Evolutionary conservation across 73 alveolate species (phyloP).

Genomic region (Stentor coeruleus): DNA sequence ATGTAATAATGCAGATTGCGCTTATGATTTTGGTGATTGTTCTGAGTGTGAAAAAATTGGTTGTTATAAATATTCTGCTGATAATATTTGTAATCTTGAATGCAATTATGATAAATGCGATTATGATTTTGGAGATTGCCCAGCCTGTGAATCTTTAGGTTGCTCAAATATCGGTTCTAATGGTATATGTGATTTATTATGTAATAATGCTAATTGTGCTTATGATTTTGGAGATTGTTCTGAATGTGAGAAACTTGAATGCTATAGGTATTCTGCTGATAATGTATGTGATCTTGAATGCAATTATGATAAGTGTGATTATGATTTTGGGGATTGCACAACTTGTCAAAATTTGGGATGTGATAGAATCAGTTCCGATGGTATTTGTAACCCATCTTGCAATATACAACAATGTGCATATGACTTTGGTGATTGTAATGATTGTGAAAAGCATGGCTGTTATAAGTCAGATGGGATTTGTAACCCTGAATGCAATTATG

Average conservation of each 20-base stretch:
- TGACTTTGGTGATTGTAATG: conserved; percentile 17
- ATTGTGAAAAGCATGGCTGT: background rate
- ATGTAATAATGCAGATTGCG: too few species aligned
- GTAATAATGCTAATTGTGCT: background rate
- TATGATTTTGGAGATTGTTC: background rate
- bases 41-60: too few species aligned
- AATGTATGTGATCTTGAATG: background rate
- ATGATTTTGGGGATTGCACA: conserved; percentile 5
- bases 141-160: background rate
- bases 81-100: too few species aligned
- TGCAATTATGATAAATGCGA: too few species aligned
- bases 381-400: background rate
- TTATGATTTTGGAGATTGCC: background rate
- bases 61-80: too few species aligned
- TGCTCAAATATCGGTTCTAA: background rate
- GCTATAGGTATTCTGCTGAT: background rate
- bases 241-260: background rate
- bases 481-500: background rate
- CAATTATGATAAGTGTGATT: background rate
- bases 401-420: background rate
- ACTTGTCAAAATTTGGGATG: background rate
- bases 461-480: background rate
- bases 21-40: too few species aligned
- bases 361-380: background rate
- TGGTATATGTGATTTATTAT: background rate